phyloP scores from a whole-genome alignment of 2,329 filamentous ascomycete genomes.

The Cryphonectria parasitica region DNA sequence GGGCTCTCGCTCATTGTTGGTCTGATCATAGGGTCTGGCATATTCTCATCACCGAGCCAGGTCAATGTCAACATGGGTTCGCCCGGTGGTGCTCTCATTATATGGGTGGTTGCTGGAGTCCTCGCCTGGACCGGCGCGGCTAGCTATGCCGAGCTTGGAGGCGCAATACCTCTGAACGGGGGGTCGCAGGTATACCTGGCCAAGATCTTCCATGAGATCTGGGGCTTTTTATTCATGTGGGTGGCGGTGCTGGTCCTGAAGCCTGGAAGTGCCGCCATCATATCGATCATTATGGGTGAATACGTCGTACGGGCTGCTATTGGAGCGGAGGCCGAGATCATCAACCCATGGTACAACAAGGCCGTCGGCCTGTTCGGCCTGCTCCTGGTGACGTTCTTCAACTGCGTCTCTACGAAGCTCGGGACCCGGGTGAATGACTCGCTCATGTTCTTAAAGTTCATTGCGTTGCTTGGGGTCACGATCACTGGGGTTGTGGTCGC shows the following conservation, averaged over 20 bases:
- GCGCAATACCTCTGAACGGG: conserved; percentile 93
- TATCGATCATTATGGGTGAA: conserved; percentile 97
- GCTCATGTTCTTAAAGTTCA: conserved; percentile 97
- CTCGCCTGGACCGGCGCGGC: conserved; percentile 95
- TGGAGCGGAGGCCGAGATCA: conserved; percentile 80
- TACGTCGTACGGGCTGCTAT: conserved; percentile 89
- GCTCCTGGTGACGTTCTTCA: conserved; percentile 77
- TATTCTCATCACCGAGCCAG: conserved; percentile 92
- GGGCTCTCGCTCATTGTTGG: conserved; percentile 89
- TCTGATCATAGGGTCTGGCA: conserved; percentile 92
- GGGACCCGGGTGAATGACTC: conserved; percentile 86
- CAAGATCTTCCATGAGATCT: conserved; percentile 94
- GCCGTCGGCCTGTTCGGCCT: conserved; percentile 79
- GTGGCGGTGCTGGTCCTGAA: conserved; percentile 92
- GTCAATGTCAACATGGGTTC: conserved; percentile 92
- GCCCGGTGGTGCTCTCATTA: conserved; percentile 84
- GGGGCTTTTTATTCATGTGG: conserved; percentile 96
- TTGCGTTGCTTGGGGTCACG: conserved; percentile 84
- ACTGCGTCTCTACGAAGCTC: conserved; percentile 87
- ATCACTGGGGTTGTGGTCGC: conserved; percentile 89
- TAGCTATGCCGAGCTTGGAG: conserved; percentile 93
- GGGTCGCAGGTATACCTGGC: conserved; percentile 91
- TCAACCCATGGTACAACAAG: conserved; percentile 90
- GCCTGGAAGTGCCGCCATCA: conserved; percentile 90
- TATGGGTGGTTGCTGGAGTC: conserved; percentile 89